Base-by-base conservation (phyloP, 1,284 basidiomycete species). In the Mycosarcoma mackinlayi region DNA sequence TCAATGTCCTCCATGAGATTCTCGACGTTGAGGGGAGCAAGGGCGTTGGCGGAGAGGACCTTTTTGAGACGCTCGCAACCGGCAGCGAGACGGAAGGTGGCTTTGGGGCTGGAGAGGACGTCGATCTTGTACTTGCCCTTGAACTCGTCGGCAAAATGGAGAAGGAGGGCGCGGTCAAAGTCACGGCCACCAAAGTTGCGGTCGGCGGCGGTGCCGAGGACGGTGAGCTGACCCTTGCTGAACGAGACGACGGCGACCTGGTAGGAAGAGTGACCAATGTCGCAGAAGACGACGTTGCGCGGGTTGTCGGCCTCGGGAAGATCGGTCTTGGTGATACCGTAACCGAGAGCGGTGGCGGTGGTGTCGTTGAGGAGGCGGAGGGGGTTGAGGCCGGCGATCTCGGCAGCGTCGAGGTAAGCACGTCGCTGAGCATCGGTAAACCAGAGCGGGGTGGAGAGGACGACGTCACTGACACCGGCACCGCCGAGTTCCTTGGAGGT, bases 51-150 rank as follows among this genome's bases (percentile, higher is more conserved):
- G 19, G 80, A 82, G 10, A 82, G 77, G n/a, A 82, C 80, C 75
- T 82, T 82, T 60, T 82, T 82, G 55, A 82, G 65, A 35, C 79
- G 76, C 71, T 82, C 80, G 62, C 80, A 82, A 38, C 79, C 80
- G 44, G 80, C 73, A 18, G 71, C 65, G 31, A 82, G 71, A 55
- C 80, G 79, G 80, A 81, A 81, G 66, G 74, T 75, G 55, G 80
- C 77, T 72, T 81, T 81, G 49, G 76, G 75, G 66, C 69, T 81
- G 62, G 78, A 80, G 45, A 79, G 64, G 31, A 82, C 78, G 39
- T 82, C 80, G 63, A 82, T 75, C 70, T 82, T 82, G 77, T 82
- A 82, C 70, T 82, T 82, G 46, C 50, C 72, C 77, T 82, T 80
- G 73, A 82, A 81, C 67, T 81, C 80, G 13, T 76, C 52, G 34